Evolutionary conservation across 2,329 filamentous ascomycete genomes (phyloP), one percentile per base, ranked within the genome.

Genomic region (Sarocladium strictum): DNA sequence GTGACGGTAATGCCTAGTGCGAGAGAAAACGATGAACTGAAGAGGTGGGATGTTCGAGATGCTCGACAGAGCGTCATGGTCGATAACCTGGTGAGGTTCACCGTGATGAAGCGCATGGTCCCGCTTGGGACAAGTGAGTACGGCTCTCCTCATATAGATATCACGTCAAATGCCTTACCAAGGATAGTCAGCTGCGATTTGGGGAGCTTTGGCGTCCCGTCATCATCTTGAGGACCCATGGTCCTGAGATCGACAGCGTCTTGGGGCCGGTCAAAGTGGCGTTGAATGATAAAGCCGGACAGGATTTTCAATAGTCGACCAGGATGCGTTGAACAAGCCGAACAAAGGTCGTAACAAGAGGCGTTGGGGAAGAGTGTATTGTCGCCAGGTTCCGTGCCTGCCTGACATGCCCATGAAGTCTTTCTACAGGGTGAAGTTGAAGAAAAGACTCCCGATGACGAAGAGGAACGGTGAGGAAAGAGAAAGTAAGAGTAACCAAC

Each of bases 111-210:
- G 32, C 12, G 7, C n/a, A 11, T 21, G 27, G 50, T 27, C 50
- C 35, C 33, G 33, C 21, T 40, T 33, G 32, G 43, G 29, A 27
- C 45, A 53, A 38, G 43, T 49, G 55, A 52, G 49, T 43, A 43
- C 15, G n/a, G 35, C 33, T 43, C 19, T 43, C 38, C 23, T 19
- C 10, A 19, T 17, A 7, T 5, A 17, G 12, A 6, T 17, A 21
- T 6, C 14, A 26, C 17, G 29, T 24, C 6, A 41, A 26, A 54
- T 38, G n/a, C 38, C 80, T 76, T 78, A 91, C 88, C 85, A 59
- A 95, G 73, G 65, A 95, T 91, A 41, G 84, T 74, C 64, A 95
- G 76, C 73, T 95, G 90, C 77, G 85, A 81, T 40, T 82, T 76
- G 1, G 90, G 89, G 76, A 94, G 77, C 74, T 84, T 88, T 24